Base-by-base conservation (phyloP, 495 filamentous ascomycete species). In the Filosporella fistucella region DNA sequence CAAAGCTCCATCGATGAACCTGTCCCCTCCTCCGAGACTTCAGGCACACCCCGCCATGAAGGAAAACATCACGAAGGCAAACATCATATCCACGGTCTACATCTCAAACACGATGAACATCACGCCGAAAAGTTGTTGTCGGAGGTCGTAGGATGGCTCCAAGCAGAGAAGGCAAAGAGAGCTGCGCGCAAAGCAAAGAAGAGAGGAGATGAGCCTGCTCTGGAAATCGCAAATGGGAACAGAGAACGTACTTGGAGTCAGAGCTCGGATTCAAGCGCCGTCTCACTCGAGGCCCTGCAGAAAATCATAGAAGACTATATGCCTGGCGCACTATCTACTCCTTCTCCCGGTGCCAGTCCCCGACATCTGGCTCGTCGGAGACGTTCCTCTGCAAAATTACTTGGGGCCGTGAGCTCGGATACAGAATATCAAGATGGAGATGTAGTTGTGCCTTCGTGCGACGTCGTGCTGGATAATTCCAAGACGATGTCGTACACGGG, bases 391-490 rank as follows among this genome's bases (percentile, higher is more conserved):
- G 24, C 37, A 16, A 33, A 24, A 53, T 43, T 56, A 50, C 28
- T 55, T 3, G 42, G 41, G 18, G 43, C 17, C 56, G 64, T 59
- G 10, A 85, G 85, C 17, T 94, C 89, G 0, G 90, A 95, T 54
- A 93, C 88, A 2, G 90, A 96, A 41, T 83, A 78, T 53, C 71
- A 77, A 12, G 88, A 91, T 43, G 70, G 74, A 12, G 87, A 93
- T 36, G 69, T 79, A 18, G 53, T 81, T 23, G 84, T 91, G 2
- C 88, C 89, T 5, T 76, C 71, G 51, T 91, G 89, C 48, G 88
- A 96, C 57, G 86, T 75, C 12, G 61, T 79, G 4, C 76, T 96
- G 24, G 89, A 96, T 61, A 96, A 96, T 58, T 85, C 88, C 6
- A 91, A 89, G 63, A 91, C 89, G 0, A 62, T 94, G 47, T 76